Base-by-base conservation (phyloP, 768 basidiomycete genomes). In the Kwoniella newhampshirensis region DNA sequence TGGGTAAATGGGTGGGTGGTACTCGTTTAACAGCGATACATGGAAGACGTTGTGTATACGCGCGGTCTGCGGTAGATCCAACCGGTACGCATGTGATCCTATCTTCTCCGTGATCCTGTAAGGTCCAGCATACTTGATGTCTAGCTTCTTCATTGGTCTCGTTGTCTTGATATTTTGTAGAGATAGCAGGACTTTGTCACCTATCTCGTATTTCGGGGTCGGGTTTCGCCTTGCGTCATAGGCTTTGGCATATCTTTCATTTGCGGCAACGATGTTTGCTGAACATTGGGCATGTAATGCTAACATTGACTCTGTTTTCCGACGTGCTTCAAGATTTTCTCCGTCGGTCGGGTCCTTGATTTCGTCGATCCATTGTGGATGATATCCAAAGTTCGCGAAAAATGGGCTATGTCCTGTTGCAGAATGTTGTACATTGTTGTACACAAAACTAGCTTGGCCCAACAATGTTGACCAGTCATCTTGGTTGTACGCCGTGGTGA, bases 381-480 rank as follows among this genome's bases (percentile, higher is more conserved):
- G 36, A 28, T 39, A 56, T 21, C 59, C 59, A 8, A 46, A 25
- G 35, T 57, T 57, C 6, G 55, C 60, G 42, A 51, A 49, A n/a
- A 36, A 63, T 51, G 2, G 57, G 62, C 3, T 57, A 28, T 28
- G 26, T 21, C 8, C 27, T 42, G 7, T 63, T 12, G 62, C 21
- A 1, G 52, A 39, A 43, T 56, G 57, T 11, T 17, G 12, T 7
- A 52, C 12, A 46, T 51, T 59, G 58, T 59, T 59, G 52, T 63
- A 59, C 7, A 43, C 40, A 37, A 59, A 55, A n/a, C n/a, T 42
- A 0, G 76, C 68, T 13, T 69, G 63, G n/a, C 71, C 60, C 0
- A 79, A 50, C 49, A 67, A 70, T 8, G 73, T 57, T 0, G 69
- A 59, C 78, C 78, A 79, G 37, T 79, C 78, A 63, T 68, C 61